phyloP scores from a whole-genome alignment of 192 early-diverging fungal genomes.

The Mycoemilia scoparia region DNA sequence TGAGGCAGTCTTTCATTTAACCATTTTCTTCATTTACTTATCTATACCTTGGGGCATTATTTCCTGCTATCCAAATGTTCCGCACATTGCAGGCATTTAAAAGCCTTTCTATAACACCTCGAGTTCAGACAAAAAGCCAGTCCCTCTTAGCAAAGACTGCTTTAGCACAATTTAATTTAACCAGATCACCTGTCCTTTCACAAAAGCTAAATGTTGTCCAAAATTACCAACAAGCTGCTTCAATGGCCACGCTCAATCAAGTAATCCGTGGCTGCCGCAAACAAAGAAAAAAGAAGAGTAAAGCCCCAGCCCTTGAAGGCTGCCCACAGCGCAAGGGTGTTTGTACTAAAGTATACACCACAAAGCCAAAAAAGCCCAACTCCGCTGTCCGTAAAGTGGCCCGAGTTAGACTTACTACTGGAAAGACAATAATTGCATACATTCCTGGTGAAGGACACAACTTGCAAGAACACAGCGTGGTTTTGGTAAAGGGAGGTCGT shows the following conservation, averaged over 20 bases:
- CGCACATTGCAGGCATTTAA: no score
- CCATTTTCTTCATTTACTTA: no score
- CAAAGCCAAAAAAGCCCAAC: slow-evolving; percentile 97
- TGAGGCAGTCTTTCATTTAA: no score
- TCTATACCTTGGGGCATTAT: no score
- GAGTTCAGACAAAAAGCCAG: no score
- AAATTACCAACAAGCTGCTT: no score
- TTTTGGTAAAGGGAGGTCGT: slow-evolving; percentile 86
- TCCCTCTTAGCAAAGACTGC: no score
- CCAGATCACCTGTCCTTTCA: no score
- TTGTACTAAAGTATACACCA: slow-evolving; percentile 85
- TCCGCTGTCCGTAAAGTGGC: slow-evolving; percentile 90
- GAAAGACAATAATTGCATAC: slow-evolving; percentile 81
- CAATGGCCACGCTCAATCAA: slow-evolving; percentile 84
- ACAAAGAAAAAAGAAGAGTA: slow-evolving; percentile 38
- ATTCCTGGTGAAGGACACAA: slow-evolving; percentile 98
- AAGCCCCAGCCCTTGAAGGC: slow-evolving; percentile 66
- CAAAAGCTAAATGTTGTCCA: no score
- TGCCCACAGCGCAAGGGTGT: slow-evolving; percentile 86
- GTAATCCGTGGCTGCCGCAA: slow-evolving; percentile 75
- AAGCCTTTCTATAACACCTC: no score
- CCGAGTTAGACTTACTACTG: slow-evolving; percentile 81
- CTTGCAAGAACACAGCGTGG: slow-evolving; percentile 92
- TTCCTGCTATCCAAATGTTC: no score
- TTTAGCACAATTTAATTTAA: no score